A percentile compares a stretch with the other conserved stretches of the same genome.
Evolutionary conservation across 306 rosid species (phyloP).

Genomic region (Corylus heterophylla): DNA sequence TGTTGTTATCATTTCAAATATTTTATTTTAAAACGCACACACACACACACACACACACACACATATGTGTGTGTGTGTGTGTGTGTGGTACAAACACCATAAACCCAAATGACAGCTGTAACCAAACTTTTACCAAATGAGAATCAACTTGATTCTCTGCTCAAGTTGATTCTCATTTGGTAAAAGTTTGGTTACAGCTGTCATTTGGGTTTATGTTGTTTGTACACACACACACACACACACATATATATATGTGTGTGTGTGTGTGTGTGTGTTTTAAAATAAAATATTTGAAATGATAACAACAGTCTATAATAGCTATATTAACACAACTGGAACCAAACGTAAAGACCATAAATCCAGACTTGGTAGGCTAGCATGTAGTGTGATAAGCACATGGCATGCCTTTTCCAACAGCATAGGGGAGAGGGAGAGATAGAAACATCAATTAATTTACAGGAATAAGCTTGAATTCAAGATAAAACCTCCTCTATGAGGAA

Average conservation of each 20-base stretch:
- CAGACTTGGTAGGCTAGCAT: too few relatives aligned
- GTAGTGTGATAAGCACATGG: too few relatives aligned
- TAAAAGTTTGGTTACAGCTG: not conserved
- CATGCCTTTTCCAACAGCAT: not conserved
- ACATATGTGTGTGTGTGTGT: not conserved
- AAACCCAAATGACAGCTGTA: not conserved
- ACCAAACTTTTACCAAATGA: not conserved
- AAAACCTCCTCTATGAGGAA: not conserved
- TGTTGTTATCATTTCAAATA: too few relatives aligned
- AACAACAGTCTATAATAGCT: too few relatives aligned
- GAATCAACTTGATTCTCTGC: not conserved
- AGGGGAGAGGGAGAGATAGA: not conserved
- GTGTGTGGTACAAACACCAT: not conserved
- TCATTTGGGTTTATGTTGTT: not conserved
- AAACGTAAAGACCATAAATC: too few relatives aligned
- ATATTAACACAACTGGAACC: too few relatives aligned
- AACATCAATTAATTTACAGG: not conserved
- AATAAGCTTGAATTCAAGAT: not conserved
- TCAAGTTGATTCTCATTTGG: not conserved
- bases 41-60: too few relatives aligned
- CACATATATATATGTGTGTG: too few relatives aligned
- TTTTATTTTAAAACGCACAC: not conserved
- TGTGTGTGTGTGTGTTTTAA: not conserved
- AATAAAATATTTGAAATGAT: too few relatives aligned
- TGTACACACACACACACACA: not conserved